These are phyloP conservation scores for Solanum neorickii DNA, from an alignment of 257 asterid genomes.

Conservation along the genomic window DNA sequence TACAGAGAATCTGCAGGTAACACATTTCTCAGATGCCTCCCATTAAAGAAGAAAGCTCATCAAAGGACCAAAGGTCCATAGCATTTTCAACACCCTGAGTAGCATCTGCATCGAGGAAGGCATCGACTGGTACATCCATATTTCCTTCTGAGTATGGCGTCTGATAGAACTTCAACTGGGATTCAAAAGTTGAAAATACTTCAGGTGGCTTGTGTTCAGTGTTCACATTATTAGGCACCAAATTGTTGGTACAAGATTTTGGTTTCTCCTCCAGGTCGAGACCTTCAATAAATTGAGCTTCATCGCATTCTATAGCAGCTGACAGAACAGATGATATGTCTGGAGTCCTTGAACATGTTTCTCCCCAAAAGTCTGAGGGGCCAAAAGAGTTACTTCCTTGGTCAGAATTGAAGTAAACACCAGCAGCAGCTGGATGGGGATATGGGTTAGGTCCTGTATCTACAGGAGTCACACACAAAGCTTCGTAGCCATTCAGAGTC, in stretches of 20 bases:
- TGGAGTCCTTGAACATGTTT: conserved; percentile 47
- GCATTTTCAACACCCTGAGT: conserved; percentile 41
- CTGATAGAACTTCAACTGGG: conserved; percentile 56
- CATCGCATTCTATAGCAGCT: conserved; percentile 39
- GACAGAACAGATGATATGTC: conserved; percentile 69
- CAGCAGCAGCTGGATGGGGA: conserved; percentile 22
- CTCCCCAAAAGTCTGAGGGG: conserved; percentile 74
- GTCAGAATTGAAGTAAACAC: conserved; percentile 54
- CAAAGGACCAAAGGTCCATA: conserved; percentile 67
- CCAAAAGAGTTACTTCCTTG: conserved; percentile 74
- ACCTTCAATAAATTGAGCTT: conserved; percentile 29
- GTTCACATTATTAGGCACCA: conserved; percentile 11
- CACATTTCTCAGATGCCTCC: conserved; percentile 20
- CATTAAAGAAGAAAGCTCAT: conserved; percentile 43
- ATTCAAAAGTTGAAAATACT: conserved; percentile 32
- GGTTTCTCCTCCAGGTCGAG: conserved; percentile 37
- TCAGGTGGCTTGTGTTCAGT: conserved; percentile 14
- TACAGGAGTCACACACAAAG: conserved; percentile 18
- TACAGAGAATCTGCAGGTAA: conserved; percentile 22
- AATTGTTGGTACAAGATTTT: conserved; percentile 18
- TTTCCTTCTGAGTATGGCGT: conserved; percentile 45
- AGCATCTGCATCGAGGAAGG: conserved; percentile 45
- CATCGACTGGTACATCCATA: conserved; percentile 62
- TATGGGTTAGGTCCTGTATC: conserved; percentile 27
- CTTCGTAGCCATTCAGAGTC: conserved; percentile 23